These are phyloP conservation scores for Lichtheimia hyalospora DNA, from an alignment of 371 early-diverging fungal species.

Conservation along the genomic window DNA sequence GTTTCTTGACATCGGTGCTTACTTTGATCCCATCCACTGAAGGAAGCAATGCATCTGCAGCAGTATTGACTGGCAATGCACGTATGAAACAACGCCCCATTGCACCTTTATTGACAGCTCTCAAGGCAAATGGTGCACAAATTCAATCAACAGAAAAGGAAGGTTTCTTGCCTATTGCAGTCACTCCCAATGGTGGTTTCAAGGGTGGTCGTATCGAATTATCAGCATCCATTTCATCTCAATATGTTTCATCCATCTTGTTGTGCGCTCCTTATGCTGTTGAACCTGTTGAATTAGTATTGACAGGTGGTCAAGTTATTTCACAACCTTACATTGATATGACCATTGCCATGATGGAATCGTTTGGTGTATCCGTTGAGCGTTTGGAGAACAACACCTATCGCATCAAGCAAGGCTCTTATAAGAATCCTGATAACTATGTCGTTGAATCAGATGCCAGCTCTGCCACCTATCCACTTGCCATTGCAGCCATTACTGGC, in stretches of 20 bases:
- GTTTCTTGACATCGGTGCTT: constrained; percentile 91
- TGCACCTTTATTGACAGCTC: constrained; percentile 85
- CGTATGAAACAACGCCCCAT: constrained; percentile 98
- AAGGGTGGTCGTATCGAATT: constrained; percentile 88
- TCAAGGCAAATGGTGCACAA: constrained; percentile 75
- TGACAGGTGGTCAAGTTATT: constrained; percentile 93
- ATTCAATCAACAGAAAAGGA: constrained; percentile 78
- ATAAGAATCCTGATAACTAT: constrained; percentile 81
- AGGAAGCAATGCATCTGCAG: constrained; percentile 34
- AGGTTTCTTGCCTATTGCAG: constrained; percentile 88
- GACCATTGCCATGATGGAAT: constrained; percentile 97
- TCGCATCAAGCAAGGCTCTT: constrained; percentile 73
- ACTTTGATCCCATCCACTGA: constrained; percentile 65
- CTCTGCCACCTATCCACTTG: constrained; percentile 96
- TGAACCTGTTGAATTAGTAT: constrained; percentile 75
- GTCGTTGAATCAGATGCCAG: constrained; percentile 96
- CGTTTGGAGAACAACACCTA: constrained; percentile 80
- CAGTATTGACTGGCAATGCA: constrained; percentile 92
- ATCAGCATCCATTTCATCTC: constrained; percentile 92
- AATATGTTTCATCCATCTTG: constrained; percentile 96
- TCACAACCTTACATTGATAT: constrained; percentile 98
- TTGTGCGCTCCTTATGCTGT: constrained; percentile 93
- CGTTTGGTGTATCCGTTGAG: constrained; percentile 86
- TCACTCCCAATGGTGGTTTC: constrained; percentile 76
- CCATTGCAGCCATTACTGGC: constrained; percentile 96